Evolutionary conservation across 2,329 filamentous ascomycete species (phyloP).

Genomic region (Mariannaea elegans): DNA sequence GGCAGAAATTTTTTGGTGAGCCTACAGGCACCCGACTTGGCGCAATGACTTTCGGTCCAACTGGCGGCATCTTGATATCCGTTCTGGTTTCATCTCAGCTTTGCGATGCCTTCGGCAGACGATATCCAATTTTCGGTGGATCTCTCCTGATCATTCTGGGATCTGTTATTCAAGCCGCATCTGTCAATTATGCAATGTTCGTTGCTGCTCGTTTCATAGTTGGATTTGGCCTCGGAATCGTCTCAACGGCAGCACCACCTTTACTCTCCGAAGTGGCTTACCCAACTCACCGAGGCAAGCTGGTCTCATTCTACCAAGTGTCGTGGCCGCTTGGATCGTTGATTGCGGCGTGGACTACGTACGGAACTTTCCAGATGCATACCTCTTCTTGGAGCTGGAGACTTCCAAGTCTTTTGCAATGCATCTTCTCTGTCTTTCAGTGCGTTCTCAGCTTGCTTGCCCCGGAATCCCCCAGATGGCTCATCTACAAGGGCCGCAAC

Average conservation of each 20-base stretch:
- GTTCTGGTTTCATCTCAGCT: constrained; percentile 39
- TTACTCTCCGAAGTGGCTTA: constrained; percentile 49
- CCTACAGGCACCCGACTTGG: constrained; percentile 42
- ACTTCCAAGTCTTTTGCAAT: constrained; percentile 58
- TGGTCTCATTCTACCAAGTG: constrained; percentile 42
- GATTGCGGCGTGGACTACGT: constrained; percentile 45
- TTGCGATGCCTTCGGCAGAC: constrained; percentile 40
- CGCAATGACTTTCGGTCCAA: constrained; percentile 41
- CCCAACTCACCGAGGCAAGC: constrained; percentile 45
- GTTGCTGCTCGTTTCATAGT: constrained; percentile 46
- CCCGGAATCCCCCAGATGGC: constrained; percentile 34
- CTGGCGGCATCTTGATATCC: constrained; percentile 36
- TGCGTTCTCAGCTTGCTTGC: constrained; percentile 22
- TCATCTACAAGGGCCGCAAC: constrained; percentile 39
- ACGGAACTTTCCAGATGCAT: constrained; percentile 50
- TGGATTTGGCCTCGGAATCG: constrained; percentile 53
- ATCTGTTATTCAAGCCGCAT: constrained; percentile 39
- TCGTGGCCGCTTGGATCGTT: constrained; percentile 32
- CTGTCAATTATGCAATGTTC: constrained; percentile 46
- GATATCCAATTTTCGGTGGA: constrained; percentile 39
- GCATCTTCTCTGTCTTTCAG: constrained; percentile 40
- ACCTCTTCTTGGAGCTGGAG: constrained; percentile 57
- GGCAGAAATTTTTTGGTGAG: constrained; percentile 41
- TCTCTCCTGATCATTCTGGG: constrained; percentile 42
- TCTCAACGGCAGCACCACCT: constrained; percentile 43